phyloP scores from a whole-genome alignment of 345 rosid genomes.

The Brassica cretica region DNA sequence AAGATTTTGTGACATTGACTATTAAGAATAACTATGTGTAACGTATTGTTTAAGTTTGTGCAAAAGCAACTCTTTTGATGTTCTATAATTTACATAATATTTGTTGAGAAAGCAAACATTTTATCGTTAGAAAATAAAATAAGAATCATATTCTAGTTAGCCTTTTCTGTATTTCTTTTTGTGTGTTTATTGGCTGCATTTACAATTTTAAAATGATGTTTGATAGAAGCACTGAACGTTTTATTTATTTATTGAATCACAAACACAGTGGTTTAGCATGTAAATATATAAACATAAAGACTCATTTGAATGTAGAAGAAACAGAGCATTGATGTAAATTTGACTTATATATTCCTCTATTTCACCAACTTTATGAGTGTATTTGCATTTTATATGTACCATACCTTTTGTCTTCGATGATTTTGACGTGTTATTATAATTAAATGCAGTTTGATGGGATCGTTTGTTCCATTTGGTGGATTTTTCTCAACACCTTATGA shows the following conservation, averaged over 20 bases:
- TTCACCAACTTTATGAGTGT: constrained; percentile 19
- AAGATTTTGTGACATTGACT: background rate
- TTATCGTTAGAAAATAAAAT: background rate
- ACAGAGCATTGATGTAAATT: background rate
- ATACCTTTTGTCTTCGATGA: background rate
- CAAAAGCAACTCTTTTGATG: background rate
- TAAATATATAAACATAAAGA: background rate
- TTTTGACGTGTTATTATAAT: background rate
- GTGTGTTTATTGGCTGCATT: background rate
- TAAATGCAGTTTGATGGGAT: constrained; percentile 79
- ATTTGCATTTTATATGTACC: background rate
- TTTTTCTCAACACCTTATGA: constrained; percentile 71
- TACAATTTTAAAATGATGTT: background rate
- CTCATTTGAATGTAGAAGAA: constrained; percentile 1
- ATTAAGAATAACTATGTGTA: background rate
- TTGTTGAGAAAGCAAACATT: background rate
- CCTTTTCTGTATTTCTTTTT: background rate
- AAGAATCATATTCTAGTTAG: background rate
- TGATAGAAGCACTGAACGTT: background rate
- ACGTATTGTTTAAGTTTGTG: background rate
- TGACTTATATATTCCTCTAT: background rate
- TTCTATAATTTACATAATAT: background rate
- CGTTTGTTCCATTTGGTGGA: constrained; percentile 92
- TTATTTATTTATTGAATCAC: background rate
- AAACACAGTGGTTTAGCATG: background rate